Conservation (phyloP, 495 filamentous ascomycete genomes). For the Trichocladium antarcticum region DNA sequence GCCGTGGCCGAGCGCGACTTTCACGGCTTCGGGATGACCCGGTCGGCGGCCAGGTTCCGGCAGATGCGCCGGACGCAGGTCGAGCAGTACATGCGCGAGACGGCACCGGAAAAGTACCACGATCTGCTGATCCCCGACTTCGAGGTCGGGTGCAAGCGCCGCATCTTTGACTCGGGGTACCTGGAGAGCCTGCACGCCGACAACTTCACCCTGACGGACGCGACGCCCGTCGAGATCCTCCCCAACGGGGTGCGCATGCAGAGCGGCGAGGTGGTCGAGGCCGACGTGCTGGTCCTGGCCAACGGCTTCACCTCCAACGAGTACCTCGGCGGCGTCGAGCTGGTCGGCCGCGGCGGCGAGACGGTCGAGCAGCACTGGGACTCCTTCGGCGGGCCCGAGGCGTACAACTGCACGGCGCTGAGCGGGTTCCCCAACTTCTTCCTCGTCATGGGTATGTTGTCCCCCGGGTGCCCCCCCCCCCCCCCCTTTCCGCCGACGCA, state of each 20-base stretch:
- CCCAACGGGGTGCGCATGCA: slow-evolving; percentile 26
- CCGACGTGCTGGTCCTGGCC: slow-evolving; percentile 35
- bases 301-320: slow-evolving; percentile 31
- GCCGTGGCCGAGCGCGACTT: slow-evolving; percentile 17
- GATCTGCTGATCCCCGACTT: slow-evolving; percentile 35
- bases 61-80: slow-evolving; percentile 4
- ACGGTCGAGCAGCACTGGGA: slow-evolving; percentile 32
- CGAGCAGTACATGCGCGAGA: slow-evolving; percentile 29
- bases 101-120: slow-evolving; percentile 32
- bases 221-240: slow-evolving; percentile 27
- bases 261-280: slow-evolving; percentile 19
- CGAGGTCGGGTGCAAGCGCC: slow-evolving; percentile 35
- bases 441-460: slow-evolving; percentile 19
- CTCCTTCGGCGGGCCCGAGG: slow-evolving; percentile 26
- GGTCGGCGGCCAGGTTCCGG: slow-evolving; percentile 8
- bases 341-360: slow-evolving; percentile 25
- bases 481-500: background rate
- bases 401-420: slow-evolving; percentile 29
- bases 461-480: background rate
- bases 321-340: slow-evolving; percentile 26
- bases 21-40: slow-evolving; percentile 18
- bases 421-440: slow-evolving; percentile 38
- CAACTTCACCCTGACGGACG: slow-evolving; percentile 28
- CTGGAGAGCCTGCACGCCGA: slow-evolving; percentile 21
- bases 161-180: slow-evolving; percentile 33